phyloP scores from a whole-genome alignment of 805 yeast species.

The Nadsonia fulvescens region DNA sequence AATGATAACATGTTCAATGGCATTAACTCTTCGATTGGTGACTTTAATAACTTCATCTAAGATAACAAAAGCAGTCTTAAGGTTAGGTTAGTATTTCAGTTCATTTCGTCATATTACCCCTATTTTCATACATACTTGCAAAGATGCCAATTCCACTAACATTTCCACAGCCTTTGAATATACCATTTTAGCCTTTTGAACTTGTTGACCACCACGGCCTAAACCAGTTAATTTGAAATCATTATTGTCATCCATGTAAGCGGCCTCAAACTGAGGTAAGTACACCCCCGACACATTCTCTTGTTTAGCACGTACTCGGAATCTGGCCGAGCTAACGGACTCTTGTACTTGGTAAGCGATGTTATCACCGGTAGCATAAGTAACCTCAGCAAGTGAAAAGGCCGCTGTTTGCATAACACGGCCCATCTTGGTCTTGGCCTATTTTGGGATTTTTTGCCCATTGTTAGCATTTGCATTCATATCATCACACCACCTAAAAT shows the following conservation, averaged over 20 bases:
- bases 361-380: conserved; percentile 94
- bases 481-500: too few relatives aligned
- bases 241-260: conserved; percentile 65
- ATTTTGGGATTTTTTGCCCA: too few relatives aligned
- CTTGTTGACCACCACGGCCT: conserved; percentile 98
- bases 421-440: conserved; percentile 91
- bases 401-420: conserved; percentile 97
- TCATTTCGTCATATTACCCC: too few relatives aligned
- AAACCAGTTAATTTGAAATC: conserved; percentile 93
- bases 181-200: conserved; percentile 81
- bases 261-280: conserved; percentile 81
- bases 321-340: conserved; percentile 71
- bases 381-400: conserved; percentile 89
- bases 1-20: conserved; percentile 93
- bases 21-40: conserved; percentile 94
- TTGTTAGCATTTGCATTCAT: background rate
- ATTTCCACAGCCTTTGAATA: conserved; percentile 96
- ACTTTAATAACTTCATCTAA: conserved; percentile 96
- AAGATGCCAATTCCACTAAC: conserved; percentile 81
- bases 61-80: conserved; percentile 92
- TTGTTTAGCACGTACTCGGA: conserved; percentile 78
- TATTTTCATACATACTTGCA: too few relatives aligned
- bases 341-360: conserved; percentile 93
- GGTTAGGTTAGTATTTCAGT: too few relatives aligned
- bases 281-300: conserved; percentile 94